Conservation (phyloP, 2,329 filamentous ascomycete species). For the Colletotrichum zoysiae region DNA sequence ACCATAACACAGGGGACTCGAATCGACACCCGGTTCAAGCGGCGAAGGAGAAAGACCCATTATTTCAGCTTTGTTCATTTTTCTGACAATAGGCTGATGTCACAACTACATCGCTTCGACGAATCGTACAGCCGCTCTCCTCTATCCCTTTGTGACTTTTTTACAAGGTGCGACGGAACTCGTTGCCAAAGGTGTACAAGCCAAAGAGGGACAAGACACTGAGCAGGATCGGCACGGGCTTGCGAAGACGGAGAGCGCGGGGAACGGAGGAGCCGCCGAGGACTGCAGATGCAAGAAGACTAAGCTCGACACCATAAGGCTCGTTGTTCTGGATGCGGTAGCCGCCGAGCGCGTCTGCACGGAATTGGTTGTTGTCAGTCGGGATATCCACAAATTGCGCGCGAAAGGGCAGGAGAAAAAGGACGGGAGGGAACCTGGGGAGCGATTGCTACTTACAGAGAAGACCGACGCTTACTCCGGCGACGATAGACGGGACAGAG, state of each 20-base stretch:
- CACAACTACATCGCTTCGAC: not conserved
- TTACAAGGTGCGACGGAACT: conserved; percentile 63
- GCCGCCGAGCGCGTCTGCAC: conserved; percentile 79
- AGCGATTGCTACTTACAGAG: conserved; percentile 60
- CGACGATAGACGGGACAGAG: conserved; percentile 87
- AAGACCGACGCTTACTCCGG: conserved; percentile 84
- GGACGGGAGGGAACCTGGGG: not conserved
- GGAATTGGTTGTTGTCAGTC: conserved; percentile 18
- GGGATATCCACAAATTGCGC: too few relatives aligned
- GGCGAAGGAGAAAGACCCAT: not conserved
- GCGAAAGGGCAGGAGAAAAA: not conserved
- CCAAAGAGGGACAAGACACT: conserved; percentile 85
- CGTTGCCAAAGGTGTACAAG: conserved; percentile 82
- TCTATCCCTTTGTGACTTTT: conserved; percentile 27
- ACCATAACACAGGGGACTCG: not conserved
- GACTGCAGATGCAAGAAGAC: conserved; percentile 87
- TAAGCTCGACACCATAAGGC: conserved; percentile 87
- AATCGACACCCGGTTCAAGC: not conserved
- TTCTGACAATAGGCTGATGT: not conserved
- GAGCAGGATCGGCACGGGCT: conserved; percentile 85
- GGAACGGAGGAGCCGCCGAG: conserved; percentile 88
- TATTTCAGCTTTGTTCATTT: not conserved
- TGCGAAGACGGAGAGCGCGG: conserved; percentile 83
- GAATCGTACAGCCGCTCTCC: conserved; percentile 9
- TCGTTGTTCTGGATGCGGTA: conserved; percentile 81